phyloP scores from a whole-genome alignment of 1,139 yeast genomes.

The Entelexis paramagnoliae region DNA sequence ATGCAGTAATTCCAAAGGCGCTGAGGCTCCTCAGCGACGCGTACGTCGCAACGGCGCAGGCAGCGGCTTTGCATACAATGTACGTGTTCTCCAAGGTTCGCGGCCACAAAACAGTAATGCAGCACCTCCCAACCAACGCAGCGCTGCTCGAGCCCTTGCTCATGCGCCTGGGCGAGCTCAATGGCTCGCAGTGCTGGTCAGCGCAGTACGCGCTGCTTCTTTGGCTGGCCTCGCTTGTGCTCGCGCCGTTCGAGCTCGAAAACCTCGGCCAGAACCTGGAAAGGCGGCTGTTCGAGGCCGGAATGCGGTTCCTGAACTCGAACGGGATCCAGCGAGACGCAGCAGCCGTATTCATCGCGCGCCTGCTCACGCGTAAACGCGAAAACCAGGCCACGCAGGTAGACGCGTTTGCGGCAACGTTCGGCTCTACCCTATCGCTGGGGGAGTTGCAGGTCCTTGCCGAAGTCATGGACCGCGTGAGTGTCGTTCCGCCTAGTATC shows the following conservation, averaged over 20 bases:
- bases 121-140: slow-evolving; percentile 53
- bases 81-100: slow-evolving; percentile 57
- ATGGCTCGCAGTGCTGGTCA: slow-evolving; percentile 38
- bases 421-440: background rate
- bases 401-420: background rate
- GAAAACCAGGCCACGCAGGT: background rate
- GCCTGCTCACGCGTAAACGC: slow-evolving; percentile 34
- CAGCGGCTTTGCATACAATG: slow-evolving; percentile 29
- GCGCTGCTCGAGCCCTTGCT: slow-evolving; percentile 34
- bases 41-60: slow-evolving; percentile 1
- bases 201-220: slow-evolving; percentile 49
- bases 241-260: slow-evolving; percentile 59
- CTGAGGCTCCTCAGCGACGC: slow-evolving; percentile 7
- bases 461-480: slow-evolving; percentile 13
- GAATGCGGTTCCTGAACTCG: slow-evolving; percentile 32
- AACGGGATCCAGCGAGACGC: slow-evolving; percentile 44
- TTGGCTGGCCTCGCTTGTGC: slow-evolving; percentile 61
- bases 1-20: slow-evolving; percentile 22
- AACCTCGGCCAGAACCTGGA: slow-evolving; percentile 36
- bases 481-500: slow-evolving; percentile 2
- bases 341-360: slow-evolving; percentile 36
- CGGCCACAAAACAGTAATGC: slow-evolving; percentile 50
- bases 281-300: slow-evolving; percentile 33
- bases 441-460: slow-evolving; percentile 14
- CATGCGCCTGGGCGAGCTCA: slow-evolving; percentile 16